phyloP scores from a whole-genome alignment of 768 basidiomycete genomes.

The Multifurca ochricompacta region DNA sequence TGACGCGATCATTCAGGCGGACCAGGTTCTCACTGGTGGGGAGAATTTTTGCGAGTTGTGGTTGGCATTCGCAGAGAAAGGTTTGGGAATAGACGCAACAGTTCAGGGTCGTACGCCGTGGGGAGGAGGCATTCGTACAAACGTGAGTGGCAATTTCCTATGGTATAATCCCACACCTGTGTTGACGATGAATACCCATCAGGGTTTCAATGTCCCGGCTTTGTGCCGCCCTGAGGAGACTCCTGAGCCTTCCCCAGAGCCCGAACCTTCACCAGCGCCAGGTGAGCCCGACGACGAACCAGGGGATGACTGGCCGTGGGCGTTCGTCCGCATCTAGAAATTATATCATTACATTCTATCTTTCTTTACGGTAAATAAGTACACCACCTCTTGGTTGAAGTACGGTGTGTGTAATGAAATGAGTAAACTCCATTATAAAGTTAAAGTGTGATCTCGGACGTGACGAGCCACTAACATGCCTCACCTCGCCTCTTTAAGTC shows the following conservation, averaged over 20 bases:
- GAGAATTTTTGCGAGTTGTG: constrained; percentile 89
- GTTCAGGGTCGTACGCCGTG: constrained; percentile 78
- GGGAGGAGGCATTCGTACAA: constrained; percentile 82
- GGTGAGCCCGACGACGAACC: constrained; percentile 29
- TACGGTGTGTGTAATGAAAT: constrained; percentile 1
- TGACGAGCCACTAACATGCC: too few relatives aligned
- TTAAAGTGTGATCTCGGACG: too few relatives aligned
- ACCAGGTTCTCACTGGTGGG: constrained; percentile 82
- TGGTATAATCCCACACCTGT: too few relatives aligned
- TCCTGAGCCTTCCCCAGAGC: constrained; percentile 25
- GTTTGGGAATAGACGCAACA: constrained; percentile 69
- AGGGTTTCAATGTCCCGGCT: constrained; percentile 38
- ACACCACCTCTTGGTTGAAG: background rate
- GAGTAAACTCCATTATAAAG: background rate
- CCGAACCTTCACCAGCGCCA: constrained; percentile 28
- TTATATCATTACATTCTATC: background rate
- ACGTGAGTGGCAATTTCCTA: constrained; percentile 34
- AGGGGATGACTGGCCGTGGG: constrained; percentile 1
- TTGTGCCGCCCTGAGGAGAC: constrained; percentile 30
- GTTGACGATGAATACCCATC: background rate
- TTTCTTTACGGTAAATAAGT: background rate
- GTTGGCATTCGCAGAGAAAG: constrained; percentile 75
- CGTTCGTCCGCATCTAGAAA: background rate
- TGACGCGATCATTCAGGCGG: constrained; percentile 86
- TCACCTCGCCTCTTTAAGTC: too few relatives aligned